phyloP scores from a whole-genome alignment of 148 eudicot genomes.

The Rhododendron ovatum region DNA sequence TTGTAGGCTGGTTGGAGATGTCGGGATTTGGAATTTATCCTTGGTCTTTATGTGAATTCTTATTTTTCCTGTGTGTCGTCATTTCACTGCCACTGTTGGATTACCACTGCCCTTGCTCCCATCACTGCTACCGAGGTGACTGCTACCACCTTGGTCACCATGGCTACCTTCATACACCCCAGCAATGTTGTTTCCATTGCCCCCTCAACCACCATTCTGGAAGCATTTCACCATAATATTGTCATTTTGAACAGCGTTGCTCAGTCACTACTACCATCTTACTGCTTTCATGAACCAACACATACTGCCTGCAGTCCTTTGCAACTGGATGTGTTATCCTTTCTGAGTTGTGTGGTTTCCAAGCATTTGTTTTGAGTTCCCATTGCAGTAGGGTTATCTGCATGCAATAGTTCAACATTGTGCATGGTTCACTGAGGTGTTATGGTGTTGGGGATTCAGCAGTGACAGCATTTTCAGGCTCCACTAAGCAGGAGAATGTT shows the following conservation, averaged over 20 bases:
- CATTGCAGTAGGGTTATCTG: not conserved
- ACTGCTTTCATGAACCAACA: not conserved
- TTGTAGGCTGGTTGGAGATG: not conserved
- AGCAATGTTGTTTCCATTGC: not conserved
- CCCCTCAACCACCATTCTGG: not conserved
- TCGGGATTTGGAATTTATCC: not conserved
- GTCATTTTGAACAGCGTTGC: not conserved
- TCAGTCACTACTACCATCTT: not conserved
- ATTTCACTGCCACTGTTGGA: not conserved
- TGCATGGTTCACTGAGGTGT: not conserved
- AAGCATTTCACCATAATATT: not conserved
- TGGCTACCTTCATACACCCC: not conserved
- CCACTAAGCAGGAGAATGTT: not conserved
- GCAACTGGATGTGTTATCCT: not conserved
- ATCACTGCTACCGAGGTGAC: not conserved
- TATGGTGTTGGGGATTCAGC: not conserved
- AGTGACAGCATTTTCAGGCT: not conserved
- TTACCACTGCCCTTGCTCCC: not conserved
- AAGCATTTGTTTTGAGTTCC: not conserved
- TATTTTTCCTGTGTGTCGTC: not conserved
- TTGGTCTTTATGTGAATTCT: not conserved
- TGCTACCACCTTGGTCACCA: not conserved
- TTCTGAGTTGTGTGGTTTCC: not conserved
- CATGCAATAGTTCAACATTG: not conserved
- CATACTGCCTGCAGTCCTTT: not conserved